phyloP scores from a whole-genome alignment of 2,329 filamentous ascomycete genomes.

The Neocucurbitaria cava region DNA sequence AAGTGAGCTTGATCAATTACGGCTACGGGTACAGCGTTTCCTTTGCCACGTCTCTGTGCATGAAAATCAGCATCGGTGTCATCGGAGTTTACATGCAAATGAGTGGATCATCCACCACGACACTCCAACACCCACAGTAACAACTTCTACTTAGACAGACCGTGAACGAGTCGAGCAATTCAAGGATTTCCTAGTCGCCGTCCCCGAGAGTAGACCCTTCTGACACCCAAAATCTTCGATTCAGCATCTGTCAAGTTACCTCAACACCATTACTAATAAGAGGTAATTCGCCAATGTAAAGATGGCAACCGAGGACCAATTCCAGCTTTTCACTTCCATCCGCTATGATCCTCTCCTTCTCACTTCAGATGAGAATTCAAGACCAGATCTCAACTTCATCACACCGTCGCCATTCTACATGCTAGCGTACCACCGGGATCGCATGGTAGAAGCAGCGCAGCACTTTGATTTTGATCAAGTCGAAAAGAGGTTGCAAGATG shows the following conservation, averaged over 20 bases:
- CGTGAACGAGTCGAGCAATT: no score
- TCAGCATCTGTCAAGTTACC: not conserved
- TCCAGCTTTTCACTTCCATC: slow-evolving; percentile 50
- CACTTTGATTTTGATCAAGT: slow-evolving; percentile 57
- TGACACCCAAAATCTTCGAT: not conserved
- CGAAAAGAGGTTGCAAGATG: slow-evolving; percentile 43
- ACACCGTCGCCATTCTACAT: slow-evolving; percentile 75
- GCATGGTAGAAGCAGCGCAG: slow-evolving; percentile 68
- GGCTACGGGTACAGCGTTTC: not conserved
- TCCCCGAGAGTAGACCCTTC: no score
- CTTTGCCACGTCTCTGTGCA: slow-evolving; percentile 5
- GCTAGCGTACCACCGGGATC: slow-evolving; percentile 77
- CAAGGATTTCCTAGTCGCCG: no score
- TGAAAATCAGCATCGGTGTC: slow-evolving; percentile 10
- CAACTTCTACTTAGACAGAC: not conserved
- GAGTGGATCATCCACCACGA: not conserved
- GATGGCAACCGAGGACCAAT: slow-evolving; percentile 34
- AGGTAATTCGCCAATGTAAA: no score
- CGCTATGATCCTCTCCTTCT: slow-evolving; percentile 49
- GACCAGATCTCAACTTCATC: slow-evolving; percentile 55
- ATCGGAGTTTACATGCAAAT: slow-evolving; percentile 11
- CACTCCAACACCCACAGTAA: not conserved
- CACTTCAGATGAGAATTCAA: slow-evolving; percentile 52
- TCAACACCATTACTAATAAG: not conserved
- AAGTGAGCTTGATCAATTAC: slow-evolving; percentile 1